A percentile compares a stretch with the other conserved stretches of the same genome.
Evolutionary conservation across 139 green algal species (phyloP).

Genomic region (Chlamydomonas urium): DNA sequence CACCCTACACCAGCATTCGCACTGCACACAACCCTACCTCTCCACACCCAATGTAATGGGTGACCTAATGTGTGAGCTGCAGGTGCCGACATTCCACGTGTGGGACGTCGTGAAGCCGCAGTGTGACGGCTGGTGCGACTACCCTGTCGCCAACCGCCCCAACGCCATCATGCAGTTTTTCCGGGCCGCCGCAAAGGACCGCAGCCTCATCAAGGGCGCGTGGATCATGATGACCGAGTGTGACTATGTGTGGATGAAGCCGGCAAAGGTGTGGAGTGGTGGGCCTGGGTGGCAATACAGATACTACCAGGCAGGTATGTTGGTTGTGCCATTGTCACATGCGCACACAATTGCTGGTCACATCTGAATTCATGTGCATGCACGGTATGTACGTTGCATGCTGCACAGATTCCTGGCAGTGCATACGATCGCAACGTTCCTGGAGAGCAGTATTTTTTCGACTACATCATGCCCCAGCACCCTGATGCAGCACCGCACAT

Average conservation of each 20-base stretch:
- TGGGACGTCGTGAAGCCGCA: constrained; percentile 35
- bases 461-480: constrained; percentile 68
- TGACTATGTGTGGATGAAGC: constrained; percentile 80
- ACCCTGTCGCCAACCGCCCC: constrained; percentile 78
- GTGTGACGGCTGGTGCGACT: constrained; percentile 84
- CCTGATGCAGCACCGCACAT: constrained; percentile 22
- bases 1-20: too few species aligned
- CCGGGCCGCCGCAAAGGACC: constrained; percentile 47
- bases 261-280: constrained; percentile 47
- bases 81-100: constrained; percentile 60
- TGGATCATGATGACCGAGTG: constrained; percentile 84
- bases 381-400: neutral
- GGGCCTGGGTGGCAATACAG: too few species aligned
- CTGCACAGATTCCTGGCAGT: constrained; percentile 28
- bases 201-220: constrained; percentile 59
- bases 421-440: constrained; percentile 35
- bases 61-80: too few species aligned
- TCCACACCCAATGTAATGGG: too few species aligned
- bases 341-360: neutral
- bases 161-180: constrained; percentile 62
- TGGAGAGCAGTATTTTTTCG: constrained; percentile 60
- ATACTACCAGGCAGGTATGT: too few species aligned
- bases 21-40: too few species aligned
- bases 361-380: too few species aligned
- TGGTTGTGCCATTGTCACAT: too few species aligned